Conservation (phyloP, 352 stramenopile species). For the Phytopythium montanum region DNA sequence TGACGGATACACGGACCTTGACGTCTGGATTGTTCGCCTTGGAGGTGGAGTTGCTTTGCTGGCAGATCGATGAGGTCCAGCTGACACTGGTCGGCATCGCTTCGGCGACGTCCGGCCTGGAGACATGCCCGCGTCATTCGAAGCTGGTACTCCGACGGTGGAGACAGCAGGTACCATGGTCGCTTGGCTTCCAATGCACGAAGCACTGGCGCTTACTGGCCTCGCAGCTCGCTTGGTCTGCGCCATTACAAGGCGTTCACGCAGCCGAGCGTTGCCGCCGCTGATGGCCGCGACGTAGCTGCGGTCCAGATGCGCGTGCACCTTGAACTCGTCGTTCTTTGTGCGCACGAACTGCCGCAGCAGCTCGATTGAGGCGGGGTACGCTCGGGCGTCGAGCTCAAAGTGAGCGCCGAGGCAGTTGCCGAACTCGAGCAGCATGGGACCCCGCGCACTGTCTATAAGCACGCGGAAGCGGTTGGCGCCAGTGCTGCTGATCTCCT, state of each 20-base stretch:
- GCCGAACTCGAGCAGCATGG: conserved; percentile 81
- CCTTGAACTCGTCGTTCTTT: conserved; percentile 61
- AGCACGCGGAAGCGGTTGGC: conserved; percentile 79
- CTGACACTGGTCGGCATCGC: conserved; percentile 54
- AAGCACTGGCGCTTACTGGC: background rate
- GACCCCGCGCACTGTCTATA: conserved; percentile 65
- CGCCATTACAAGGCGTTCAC: conserved; percentile 38
- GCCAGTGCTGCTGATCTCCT: conserved; percentile 66
- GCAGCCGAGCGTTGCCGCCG: conserved; percentile 35
- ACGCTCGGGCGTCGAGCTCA: conserved; percentile 35
- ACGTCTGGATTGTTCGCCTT: conserved; percentile 48
- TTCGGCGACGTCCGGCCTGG: conserved; percentile 62
- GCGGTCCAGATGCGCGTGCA: conserved; percentile 70
- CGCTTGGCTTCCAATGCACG: background rate
- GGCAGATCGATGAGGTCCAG: conserved; percentile 41
- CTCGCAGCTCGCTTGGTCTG: conserved; percentile 35
- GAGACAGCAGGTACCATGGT: background rate
- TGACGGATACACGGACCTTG: conserved; percentile 42
- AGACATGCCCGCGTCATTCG: conserved; percentile 14
- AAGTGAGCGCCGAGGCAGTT: conserved; percentile 78
- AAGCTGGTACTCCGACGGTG: background rate
- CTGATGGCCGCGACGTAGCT: conserved; percentile 69
- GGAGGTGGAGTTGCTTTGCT: conserved; percentile 21
- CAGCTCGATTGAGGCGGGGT: conserved; percentile 43
- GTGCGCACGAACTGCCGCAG: conserved; percentile 52